These are phyloP conservation scores for Zygosaccharomyces lentus DNA, from an alignment of 805 yeast genomes.

Conservation along the genomic window DNA sequence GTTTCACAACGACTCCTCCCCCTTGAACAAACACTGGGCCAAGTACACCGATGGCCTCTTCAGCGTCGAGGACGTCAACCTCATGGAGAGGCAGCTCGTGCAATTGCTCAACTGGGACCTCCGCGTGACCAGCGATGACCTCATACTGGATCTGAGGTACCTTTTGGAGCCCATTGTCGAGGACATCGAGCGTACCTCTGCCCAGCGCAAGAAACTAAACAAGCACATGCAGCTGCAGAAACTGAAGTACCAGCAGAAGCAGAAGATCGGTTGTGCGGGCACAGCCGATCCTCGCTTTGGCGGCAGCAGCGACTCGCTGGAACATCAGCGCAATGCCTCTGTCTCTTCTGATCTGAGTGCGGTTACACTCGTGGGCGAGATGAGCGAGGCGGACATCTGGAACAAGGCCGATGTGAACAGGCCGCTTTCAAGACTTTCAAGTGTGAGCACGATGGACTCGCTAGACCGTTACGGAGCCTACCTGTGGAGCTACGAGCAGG, in stretches of 20 bases:
- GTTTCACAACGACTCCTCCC: slow-evolving; percentile 72
- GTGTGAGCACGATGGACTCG: slow-evolving; percentile 5
- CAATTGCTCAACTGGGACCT: slow-evolving; percentile 69
- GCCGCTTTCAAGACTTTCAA: slow-evolving; percentile 3
- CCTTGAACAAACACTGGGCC: slow-evolving; percentile 77
- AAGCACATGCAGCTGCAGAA: slow-evolving; percentile 9
- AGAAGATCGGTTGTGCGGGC: slow-evolving; percentile 8
- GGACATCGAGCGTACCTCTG: slow-evolving; percentile 35
- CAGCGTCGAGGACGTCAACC: slow-evolving; percentile 60
- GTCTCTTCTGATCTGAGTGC: slow-evolving; percentile 23
- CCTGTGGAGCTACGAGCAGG: slow-evolving; percentile 3
- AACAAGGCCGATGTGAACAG: slow-evolving; percentile 2
- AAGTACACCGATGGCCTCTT: slow-evolving; percentile 72
- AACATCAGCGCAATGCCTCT: slow-evolving; percentile 22
- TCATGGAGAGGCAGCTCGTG: slow-evolving; percentile 76
- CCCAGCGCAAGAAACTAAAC: slow-evolving; percentile 20
- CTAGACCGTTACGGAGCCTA: slow-evolving; percentile 2
- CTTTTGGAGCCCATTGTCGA: slow-evolving; percentile 72
- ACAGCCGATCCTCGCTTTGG: slow-evolving; percentile 1
- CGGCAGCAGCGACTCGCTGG: slow-evolving; percentile 11
- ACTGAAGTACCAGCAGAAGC: slow-evolving; percentile 16
- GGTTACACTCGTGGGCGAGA: slow-evolving; percentile 16
- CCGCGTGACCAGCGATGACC: slow-evolving; percentile 61
- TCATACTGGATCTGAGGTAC: slow-evolving; percentile 60
- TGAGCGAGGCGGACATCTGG: slow-evolving; percentile 8